A percentile compares a stretch with the other conserved stretches of the same genome.
Evolutionary conservation across 441 rosid species (phyloP).

Genomic region (Aleurites moluccanus): DNA sequence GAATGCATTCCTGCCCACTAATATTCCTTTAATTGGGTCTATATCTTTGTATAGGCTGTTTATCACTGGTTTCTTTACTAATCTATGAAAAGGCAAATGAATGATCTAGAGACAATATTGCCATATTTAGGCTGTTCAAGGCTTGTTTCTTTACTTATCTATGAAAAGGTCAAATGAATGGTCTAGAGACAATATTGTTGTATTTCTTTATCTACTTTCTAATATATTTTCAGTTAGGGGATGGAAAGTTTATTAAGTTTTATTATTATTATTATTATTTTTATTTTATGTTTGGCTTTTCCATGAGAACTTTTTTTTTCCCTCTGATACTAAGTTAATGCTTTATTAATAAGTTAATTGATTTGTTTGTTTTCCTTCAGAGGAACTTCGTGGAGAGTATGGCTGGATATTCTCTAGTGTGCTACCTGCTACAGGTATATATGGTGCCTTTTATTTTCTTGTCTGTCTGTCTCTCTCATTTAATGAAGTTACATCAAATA

Average conservation of each 20-base stretch:
- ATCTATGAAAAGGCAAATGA: background rate
- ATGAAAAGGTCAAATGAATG: background rate
- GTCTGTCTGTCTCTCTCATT: background rate
- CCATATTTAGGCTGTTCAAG: background rate
- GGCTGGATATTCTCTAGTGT: constrained; percentile 99
- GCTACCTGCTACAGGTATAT: constrained; percentile 98
- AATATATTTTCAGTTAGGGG: background rate
- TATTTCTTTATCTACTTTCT: background rate
- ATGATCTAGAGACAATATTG: background rate
- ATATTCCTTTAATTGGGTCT: background rate
- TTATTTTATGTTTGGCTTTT: background rate
- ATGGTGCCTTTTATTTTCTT: constrained; percentile 16
- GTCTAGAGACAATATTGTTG: background rate
- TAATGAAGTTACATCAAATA: background rate
- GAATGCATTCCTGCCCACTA: background rate
- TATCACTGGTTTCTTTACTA: constrained; percentile 1
- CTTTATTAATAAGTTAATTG: constrained; percentile 4
- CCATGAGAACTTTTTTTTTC: background rate
- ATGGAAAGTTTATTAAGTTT: background rate
- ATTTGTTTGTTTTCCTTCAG: constrained; percentile 48
- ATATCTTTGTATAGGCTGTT: background rate
- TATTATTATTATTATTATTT: background rate
- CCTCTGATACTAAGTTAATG: background rate
- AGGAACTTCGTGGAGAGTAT: constrained; percentile 98
- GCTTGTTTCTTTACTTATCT: background rate